Conservation (phyloP, 805 yeast genomes). For the Saccharomycopsis synnaedendra region DNA sequence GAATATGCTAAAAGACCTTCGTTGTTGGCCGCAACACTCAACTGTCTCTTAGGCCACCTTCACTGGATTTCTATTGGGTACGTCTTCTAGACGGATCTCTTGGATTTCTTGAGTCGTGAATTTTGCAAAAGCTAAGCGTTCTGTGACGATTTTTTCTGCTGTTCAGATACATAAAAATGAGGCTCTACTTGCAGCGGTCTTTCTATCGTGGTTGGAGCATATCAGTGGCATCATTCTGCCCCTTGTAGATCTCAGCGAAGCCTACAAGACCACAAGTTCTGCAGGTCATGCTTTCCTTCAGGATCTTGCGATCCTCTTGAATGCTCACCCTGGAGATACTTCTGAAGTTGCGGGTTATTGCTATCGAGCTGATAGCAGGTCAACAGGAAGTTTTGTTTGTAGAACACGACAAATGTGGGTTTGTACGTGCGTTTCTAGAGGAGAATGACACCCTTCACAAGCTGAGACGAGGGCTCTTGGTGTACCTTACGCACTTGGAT, state of each 20-base stretch:
- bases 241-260: slow-evolving; percentile 54
- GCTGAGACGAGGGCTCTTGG: slow-evolving; percentile 90
- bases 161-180: slow-evolving; percentile 43
- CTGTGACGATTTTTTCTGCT: slow-evolving; percentile 72
- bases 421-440: slow-evolving; percentile 92
- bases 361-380: slow-evolving; percentile 94
- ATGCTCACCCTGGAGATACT: slow-evolving; percentile 52
- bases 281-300: slow-evolving; percentile 89
- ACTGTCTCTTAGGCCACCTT: slow-evolving; percentile 71
- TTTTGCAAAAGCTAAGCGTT: slow-evolving; percentile 36
- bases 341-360: slow-evolving; percentile 75
- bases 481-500: slow-evolving; percentile 89
- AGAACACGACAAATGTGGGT: slow-evolving; percentile 98
- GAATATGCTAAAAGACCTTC: slow-evolving; percentile 83
- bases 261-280: slow-evolving; percentile 66
- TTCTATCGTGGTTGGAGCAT: slow-evolving; percentile 62
- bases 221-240: slow-evolving; percentile 62
- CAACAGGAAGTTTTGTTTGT: slow-evolving; percentile 97
- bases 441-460: slow-evolving; percentile 95
- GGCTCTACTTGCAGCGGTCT: slow-evolving; percentile 46
- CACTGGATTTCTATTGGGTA: slow-evolving; percentile 92
- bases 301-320: slow-evolving; percentile 86
- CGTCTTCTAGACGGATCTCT: slow-evolving; percentile 77
- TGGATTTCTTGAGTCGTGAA: slow-evolving; percentile 61
- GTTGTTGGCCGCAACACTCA: slow-evolving; percentile 72